These are phyloP conservation scores for Quercus agrifolia DNA, from an alignment of 306 rosid species.

Conservation along the genomic window DNA sequence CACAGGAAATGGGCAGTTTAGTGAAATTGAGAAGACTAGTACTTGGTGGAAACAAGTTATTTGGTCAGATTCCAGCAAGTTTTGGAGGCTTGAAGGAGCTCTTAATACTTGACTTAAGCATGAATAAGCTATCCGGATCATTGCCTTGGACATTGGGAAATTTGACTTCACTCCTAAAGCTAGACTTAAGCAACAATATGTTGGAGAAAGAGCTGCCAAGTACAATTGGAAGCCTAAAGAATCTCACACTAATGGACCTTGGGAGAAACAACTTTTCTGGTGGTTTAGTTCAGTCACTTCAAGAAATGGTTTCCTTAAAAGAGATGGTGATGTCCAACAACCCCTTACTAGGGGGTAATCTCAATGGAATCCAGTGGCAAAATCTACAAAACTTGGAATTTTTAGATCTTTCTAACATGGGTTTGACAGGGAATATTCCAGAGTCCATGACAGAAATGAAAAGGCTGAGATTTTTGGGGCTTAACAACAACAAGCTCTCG, in stretches of 20 bases:
- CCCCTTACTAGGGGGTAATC: conserved; percentile 32
- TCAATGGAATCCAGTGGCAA: conserved; percentile 30
- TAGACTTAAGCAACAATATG: conserved; percentile 45
- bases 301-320: conserved; percentile 35
- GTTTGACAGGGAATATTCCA: conserved; percentile 40
- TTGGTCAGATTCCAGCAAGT: conserved; percentile 37
- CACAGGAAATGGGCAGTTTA: conserved; percentile 33
- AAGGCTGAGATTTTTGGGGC: conserved; percentile 43
- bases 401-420: conserved; percentile 41
- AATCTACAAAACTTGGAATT: conserved; percentile 27
- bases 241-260: conserved; percentile 43
- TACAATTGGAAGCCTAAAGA: conserved; percentile 37
- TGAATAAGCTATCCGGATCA: conserved; percentile 39
- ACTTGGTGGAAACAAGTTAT: conserved; percentile 36
- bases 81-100: conserved; percentile 31
- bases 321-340: conserved; percentile 46
- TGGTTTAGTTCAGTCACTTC: conserved; percentile 22
- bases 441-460: conserved; percentile 36
- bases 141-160: conserved; percentile 32
- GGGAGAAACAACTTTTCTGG: conserved; percentile 48
- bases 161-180: conserved; percentile 39
- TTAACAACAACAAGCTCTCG: conserved; percentile 34
- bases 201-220: conserved; percentile 35
- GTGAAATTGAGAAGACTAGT: conserved; percentile 35
- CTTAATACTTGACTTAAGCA: conserved; percentile 46